Evolutionary conservation across 805 yeast genomes (phyloP).

Genomic region (Debaryomyces castellii): DNA sequence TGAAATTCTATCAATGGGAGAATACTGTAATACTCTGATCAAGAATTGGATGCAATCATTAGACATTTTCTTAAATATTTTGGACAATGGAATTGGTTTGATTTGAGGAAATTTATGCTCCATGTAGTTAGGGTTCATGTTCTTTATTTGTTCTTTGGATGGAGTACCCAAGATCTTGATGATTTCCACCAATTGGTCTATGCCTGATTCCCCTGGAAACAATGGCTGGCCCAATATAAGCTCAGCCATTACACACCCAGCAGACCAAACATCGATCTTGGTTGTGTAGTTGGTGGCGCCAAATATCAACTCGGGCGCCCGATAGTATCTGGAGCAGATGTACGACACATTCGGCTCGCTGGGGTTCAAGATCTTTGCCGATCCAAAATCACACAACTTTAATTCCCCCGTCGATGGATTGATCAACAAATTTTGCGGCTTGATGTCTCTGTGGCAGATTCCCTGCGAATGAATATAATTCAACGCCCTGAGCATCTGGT

Average conservation of each 20-base stretch:
- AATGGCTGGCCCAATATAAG: slow-evolving; percentile 91
- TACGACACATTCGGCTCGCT: slow-evolving; percentile 93
- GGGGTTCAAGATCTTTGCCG: slow-evolving; percentile 88
- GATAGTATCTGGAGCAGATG: slow-evolving; percentile 92
- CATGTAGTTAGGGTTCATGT: slow-evolving; percentile 96
- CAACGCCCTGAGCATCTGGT: slow-evolving; percentile 72
- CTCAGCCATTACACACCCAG: slow-evolving; percentile 98
- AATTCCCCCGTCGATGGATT: slow-evolving; percentile 83
- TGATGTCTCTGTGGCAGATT: slow-evolving; percentile 91
- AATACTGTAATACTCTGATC: slow-evolving; percentile 59
- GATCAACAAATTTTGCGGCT: slow-evolving; percentile 84
- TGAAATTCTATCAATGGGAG: slow-evolving; percentile 63
- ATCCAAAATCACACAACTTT: slow-evolving; percentile 94
- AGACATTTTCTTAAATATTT: slow-evolving; percentile 61
- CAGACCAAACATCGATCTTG: slow-evolving; percentile 95
- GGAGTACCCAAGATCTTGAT: slow-evolving; percentile 97
- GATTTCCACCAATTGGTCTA: slow-evolving; percentile 95
- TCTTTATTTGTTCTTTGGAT: slow-evolving; percentile 81
- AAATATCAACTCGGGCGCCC: slow-evolving; percentile 97
- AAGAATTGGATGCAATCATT: slow-evolving; percentile 56
- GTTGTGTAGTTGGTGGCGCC: slow-evolving; percentile 97
- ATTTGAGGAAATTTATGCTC: slow-evolving; percentile 94
- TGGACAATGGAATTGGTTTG: slow-evolving; percentile 70
- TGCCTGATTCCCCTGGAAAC: slow-evolving; percentile 97
- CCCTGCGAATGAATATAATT: slow-evolving; percentile 76